phyloP scores from a whole-genome alignment of 1,284 basidiomycete genomes.

The Ustilago shanxiensis region DNA sequence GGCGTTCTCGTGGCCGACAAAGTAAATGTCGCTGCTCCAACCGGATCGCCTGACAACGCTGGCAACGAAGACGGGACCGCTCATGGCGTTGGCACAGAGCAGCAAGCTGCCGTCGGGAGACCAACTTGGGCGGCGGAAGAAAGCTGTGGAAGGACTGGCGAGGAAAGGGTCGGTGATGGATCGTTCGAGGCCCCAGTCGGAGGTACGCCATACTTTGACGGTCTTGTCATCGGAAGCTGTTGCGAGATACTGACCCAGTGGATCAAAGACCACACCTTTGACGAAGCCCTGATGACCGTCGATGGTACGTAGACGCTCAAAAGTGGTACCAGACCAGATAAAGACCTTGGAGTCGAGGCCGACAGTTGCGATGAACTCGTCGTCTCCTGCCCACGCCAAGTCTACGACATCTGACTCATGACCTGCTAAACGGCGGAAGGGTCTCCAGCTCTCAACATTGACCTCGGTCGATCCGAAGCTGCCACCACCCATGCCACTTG shows the following conservation, averaged over 20 bases:
- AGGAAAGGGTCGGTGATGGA: slow-evolving; percentile 90
- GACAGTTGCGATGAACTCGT: slow-evolving; percentile 86
- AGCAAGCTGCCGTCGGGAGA: slow-evolving; percentile 98
- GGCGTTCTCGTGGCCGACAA: slow-evolving; percentile 97
- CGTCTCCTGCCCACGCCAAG: slow-evolving; percentile 90
- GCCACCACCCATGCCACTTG: slow-evolving; percentile 51
- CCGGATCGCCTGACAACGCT: slow-evolving; percentile 88
- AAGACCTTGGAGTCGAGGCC: slow-evolving; percentile 91
- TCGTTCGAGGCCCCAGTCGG: slow-evolving; percentile 87
- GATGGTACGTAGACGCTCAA: slow-evolving; percentile 78
- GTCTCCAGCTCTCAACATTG: slow-evolving; percentile 93
- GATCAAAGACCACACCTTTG: slow-evolving; percentile 98
- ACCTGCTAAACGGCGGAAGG: slow-evolving; percentile 87
- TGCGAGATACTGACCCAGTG: slow-evolving; percentile 88
- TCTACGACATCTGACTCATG: slow-evolving; percentile 89
- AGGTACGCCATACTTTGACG: slow-evolving; percentile 95
- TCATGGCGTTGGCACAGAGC: slow-evolving; percentile 95
- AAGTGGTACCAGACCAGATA: slow-evolving; percentile 77
- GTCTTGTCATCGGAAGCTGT: slow-evolving; percentile 91
- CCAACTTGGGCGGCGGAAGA: slow-evolving; percentile 95
- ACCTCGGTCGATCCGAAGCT: slow-evolving; percentile 64
- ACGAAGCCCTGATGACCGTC: slow-evolving; percentile 95
- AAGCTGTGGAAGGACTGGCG: slow-evolving; percentile 92
- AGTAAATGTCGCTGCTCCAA: slow-evolving; percentile 73
- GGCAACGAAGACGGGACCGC: slow-evolving; percentile 96